phyloP scores from a whole-genome alignment of 306 rosid species.

The Dalbergia cultrata region DNA sequence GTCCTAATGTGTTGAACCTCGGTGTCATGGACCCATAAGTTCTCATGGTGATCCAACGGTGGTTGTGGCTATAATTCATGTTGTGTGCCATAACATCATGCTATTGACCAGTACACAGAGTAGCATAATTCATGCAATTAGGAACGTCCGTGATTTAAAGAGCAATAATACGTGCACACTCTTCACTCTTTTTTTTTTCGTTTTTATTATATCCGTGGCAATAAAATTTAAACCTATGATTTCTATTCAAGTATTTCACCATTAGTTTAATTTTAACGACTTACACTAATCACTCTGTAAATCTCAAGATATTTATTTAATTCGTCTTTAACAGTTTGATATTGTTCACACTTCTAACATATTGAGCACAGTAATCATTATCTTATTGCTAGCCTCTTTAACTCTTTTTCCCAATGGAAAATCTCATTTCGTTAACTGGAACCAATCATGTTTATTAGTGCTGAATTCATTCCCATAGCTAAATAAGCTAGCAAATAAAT shows the following conservation, averaged over 20 bases:
- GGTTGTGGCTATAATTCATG: conserved; percentile 48
- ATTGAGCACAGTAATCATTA: background rate
- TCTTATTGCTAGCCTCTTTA: background rate
- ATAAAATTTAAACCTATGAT: no score
- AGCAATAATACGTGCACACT: background rate
- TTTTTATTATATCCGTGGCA: no score
- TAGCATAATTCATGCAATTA: background rate
- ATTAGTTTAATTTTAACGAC: no score
- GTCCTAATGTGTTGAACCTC: conserved; percentile 41
- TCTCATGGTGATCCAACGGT: conserved; percentile 18
- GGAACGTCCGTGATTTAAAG: background rate
- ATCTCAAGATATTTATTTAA: background rate
- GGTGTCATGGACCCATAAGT: conserved; percentile 47
- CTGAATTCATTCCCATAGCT: background rate
- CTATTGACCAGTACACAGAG: background rate
- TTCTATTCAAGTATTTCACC: no score
- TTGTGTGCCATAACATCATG: conserved; percentile 2
- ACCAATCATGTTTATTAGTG: background rate
- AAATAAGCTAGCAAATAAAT: background rate
- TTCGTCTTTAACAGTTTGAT: background rate
- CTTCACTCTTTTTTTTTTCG: background rate
- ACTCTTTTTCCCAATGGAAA: background rate
- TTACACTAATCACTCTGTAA: background rate
- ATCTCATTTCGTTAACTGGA: background rate
- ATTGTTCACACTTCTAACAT: background rate